Evolutionary conservation across 148 eudicot genomes (phyloP), one percentile per base, ranked within the genome.

Genomic region (Dysphania ambrosioides): DNA sequence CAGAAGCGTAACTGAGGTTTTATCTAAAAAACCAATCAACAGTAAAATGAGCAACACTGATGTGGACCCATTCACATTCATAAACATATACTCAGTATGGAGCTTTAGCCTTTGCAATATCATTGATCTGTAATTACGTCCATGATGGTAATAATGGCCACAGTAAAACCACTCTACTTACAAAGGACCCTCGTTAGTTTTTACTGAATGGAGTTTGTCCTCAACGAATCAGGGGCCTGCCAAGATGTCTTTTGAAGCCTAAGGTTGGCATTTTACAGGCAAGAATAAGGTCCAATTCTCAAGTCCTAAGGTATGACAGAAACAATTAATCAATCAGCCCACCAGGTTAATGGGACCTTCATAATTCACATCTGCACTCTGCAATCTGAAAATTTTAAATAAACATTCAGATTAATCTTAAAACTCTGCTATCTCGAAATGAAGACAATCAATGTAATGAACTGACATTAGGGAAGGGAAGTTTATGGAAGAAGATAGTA

Each of bases 211-310:
- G 32, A 61, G 34, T 26, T 60, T 61, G 57, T 41, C 53, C 75
- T 36, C 35, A n/a, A n/a, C n/a, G n/a, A n/a, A n/a, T n/a, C n/a
- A 72, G 13, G 35, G 23, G 47, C 75, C 58, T 36, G 49, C 47
- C 65, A 18, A 29, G 73, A 32, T 9, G 34, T 38, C 63, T 70
- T 71, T 69, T 61, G 70, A 72, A 70, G 74, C 68, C 29, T 26
- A 71, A 51, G 55, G 29, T 62, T 7, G 55, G 76, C 35, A 16
- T 40, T 60, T 60, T 30, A 49, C 62, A 62, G 35, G 69, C 70
- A 64, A 64, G 70, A 64, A 71, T 29, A 64, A 65, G 71, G 75
- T 71, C 55, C 35, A 51, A 47, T 30, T 8, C 29, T 65, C 29
- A 36, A 41, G 71, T 27, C 56, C 71, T 55, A 35, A 70, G 31